Percentiles rank a stretch among this genome's conserved stretches.
Conservation (phyloP, 2,329 filamentous ascomycete species). For the Sporothrix schenckii region DNA sequence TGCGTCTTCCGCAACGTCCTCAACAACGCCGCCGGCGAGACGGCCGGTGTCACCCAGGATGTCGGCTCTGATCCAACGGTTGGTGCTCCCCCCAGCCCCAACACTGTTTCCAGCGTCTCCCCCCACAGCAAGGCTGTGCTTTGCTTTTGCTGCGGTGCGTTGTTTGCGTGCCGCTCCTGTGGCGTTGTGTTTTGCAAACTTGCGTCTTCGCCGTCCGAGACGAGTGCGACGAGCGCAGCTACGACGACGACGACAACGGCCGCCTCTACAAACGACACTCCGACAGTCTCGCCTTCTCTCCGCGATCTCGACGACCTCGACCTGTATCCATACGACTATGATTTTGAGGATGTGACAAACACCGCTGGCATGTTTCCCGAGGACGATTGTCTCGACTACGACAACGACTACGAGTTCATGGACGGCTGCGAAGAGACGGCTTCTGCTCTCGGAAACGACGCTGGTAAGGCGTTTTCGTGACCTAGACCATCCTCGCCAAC, state of each 20-base stretch:
- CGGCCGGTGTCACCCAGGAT: slow-evolving; percentile 95
- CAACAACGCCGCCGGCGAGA: slow-evolving; percentile 88
- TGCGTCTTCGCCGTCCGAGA: slow-evolving; percentile 28
- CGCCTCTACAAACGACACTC: neutral
- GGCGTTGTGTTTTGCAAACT: slow-evolving; percentile 37
- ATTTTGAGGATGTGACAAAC: slow-evolving; percentile 19
- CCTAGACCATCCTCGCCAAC: neutral
- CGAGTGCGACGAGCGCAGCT: slow-evolving; percentile 26
- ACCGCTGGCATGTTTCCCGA: slow-evolving; percentile 7
- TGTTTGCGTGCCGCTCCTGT: slow-evolving; percentile 51
- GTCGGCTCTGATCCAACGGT: slow-evolving; percentile 98
- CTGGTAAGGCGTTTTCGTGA: neutral
- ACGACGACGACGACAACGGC: slow-evolving; percentile 14
- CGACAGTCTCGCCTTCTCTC: neutral
- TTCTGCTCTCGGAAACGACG: neutral
- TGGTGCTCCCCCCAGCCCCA: slow-evolving; percentile 58
- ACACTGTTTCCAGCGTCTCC: slow-evolving; percentile 22
- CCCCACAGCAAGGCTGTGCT: slow-evolving; percentile 41
- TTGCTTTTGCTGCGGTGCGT: slow-evolving; percentile 53
- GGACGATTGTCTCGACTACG: neutral
- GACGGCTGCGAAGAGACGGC: slow-evolving; percentile 23
- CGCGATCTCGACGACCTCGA: slow-evolving; percentile 11
- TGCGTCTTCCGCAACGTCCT: slow-evolving; percentile 97
- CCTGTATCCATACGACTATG: slow-evolving; percentile 10
- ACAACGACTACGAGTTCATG: slow-evolving; percentile 33